Conservation (phyloP, 345 rosid species). For the Murraya koenigii region DNA sequence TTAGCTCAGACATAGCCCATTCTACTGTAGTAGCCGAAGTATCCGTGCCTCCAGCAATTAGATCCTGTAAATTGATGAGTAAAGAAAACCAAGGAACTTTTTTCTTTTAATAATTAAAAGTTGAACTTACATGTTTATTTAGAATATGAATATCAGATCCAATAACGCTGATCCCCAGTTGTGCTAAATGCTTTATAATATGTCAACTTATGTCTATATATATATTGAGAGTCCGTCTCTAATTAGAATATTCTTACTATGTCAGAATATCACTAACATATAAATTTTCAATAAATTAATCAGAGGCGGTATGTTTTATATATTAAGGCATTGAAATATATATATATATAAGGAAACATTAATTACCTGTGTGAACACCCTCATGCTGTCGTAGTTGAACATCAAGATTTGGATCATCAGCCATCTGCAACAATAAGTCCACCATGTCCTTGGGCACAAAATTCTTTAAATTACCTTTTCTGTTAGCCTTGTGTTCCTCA, state of each 20-base stretch:
- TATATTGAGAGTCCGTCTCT: too few species aligned
- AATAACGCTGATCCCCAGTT: too few species aligned
- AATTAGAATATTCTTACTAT: too few species aligned
- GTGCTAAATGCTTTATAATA: too few species aligned
- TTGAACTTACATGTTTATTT: too few species aligned
- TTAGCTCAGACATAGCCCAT: slow-evolving; percentile 36
- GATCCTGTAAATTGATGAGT: slow-evolving; percentile 11
- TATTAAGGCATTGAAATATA: too few species aligned
- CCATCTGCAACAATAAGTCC: slow-evolving; percentile 26
- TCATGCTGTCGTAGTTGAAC: slow-evolving; percentile 21
- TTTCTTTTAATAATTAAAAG: too few species aligned
- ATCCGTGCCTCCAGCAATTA: slow-evolving; percentile 34
- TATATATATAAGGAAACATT: background rate
- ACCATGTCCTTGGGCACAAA: slow-evolving; percentile 30
- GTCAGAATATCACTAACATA: too few species aligned
- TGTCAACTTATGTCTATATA: too few species aligned
- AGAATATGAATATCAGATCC: too few species aligned
- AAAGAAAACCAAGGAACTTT: background rate
- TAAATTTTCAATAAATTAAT: too few species aligned
- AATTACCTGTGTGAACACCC: slow-evolving; percentile 21
- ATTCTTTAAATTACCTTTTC: background rate
- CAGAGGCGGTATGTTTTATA: too few species aligned
- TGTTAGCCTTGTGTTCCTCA: slow-evolving; percentile 18
- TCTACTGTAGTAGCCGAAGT: slow-evolving; percentile 25
- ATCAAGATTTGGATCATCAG: slow-evolving; percentile 31